Conservation (phyloP, 106 monocot genomes). For the Platanthera guangdongensis region DNA sequence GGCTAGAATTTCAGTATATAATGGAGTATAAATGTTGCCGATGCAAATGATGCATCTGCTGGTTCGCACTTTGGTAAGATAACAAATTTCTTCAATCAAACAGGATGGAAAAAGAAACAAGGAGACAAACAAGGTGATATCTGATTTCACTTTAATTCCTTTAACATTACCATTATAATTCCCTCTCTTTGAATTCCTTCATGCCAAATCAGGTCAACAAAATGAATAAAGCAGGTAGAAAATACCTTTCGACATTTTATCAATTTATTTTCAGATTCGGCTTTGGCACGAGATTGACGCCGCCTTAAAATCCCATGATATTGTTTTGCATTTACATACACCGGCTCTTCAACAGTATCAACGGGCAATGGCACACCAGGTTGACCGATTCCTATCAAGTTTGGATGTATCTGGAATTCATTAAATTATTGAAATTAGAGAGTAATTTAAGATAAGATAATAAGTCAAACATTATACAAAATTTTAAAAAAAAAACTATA, state of each 20-base stretch:
- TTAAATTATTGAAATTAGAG: background rate
- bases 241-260: constrained; percentile 50
- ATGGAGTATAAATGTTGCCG: too few relatives aligned
- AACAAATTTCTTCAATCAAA: too few relatives aligned
- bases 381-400: constrained; percentile 33
- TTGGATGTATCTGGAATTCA: constrained; percentile 37
- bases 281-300: constrained; percentile 61
- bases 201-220: too few relatives aligned
- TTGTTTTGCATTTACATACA: constrained; percentile 62
- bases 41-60: too few relatives aligned
- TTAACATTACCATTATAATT: too few relatives aligned
- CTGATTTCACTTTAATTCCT: too few relatives aligned
- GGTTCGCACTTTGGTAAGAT: too few relatives aligned
- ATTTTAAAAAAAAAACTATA: constrained; percentile 13
- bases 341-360: constrained; percentile 53
- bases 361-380: constrained; percentile 48
- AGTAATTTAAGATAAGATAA: background rate
- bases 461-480: background rate
- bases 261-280: constrained; percentile 58
- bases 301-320: constrained; percentile 58
- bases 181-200: too few relatives aligned
- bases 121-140: too few relatives aligned
- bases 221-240: too few relatives aligned
- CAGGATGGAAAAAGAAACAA: too few relatives aligned
- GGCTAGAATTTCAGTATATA: background rate